Base-by-base conservation (phyloP, 2,329 filamentous ascomycete genomes). In the Arthrobotrys conoides region DNA sequence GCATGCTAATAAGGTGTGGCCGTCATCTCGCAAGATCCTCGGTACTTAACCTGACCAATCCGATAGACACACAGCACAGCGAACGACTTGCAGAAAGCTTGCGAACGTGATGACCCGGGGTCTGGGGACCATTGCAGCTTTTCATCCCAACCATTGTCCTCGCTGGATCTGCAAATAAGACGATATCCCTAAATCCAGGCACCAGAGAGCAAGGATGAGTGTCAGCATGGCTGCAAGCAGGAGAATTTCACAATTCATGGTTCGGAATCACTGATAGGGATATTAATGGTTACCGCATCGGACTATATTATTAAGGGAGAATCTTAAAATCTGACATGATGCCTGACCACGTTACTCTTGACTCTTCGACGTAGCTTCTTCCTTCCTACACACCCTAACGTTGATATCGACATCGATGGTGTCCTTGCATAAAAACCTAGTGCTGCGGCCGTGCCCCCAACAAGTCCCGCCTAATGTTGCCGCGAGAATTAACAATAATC, bases 401-500 rank as follows among this genome's bases (percentile, higher is more conserved):
- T 41, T 51, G 41, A 61, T 67, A 61, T 67, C 64, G 38, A 44
- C 51, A 20, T 64, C 36, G 36, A 66, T 48, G 55, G 59, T 69
- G 61, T 51, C 36, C 41, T 49, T 53, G 55, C 57, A 55, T 63
- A 36, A 69, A 53, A 65, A 48, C 57, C 48, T 49, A 30, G 24
- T 65, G 57, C 46, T 69, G 72, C 61, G 49, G 66, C 63, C 55
- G 61, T 64, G 41, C 51, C 67, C 55, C 67, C 36, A 71, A 59
- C 41, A 61, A 71, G 73, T 55, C 63, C 71, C 73, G 73, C 73
- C 73, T 77, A 76, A 77, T 77, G 59, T 77, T 71, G 73, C 73
- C 65, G 27, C 33, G 16, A 46, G 22, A 38, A n/a, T n/a, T n/a
- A n/a, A 53, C 53, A 33, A 30, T 27, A n/a, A n/a, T 20, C 59